Evolutionary conservation across 805 yeast species (phyloP), one percentile per base, ranked within the genome.

Genomic region (Cyberlindnera subsufficiens): DNA sequence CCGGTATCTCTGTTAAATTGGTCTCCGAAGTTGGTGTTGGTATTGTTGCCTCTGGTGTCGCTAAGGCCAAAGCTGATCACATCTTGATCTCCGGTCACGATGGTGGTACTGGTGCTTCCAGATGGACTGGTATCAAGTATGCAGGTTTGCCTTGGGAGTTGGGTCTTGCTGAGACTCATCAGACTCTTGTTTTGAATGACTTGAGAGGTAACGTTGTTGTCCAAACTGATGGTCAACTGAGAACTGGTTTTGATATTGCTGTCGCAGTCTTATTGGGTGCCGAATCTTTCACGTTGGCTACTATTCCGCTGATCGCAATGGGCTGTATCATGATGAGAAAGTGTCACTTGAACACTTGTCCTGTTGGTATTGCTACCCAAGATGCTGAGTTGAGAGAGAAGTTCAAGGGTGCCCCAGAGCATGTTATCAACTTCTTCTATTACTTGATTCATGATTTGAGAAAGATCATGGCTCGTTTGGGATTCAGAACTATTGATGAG

Each of bases 91-190:
- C 96, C 47, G 98, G 98, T 59, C 97, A 95, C 61, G 98, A 91
- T 67, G 99, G 99, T 78, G 99, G 99, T 72, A 91, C 99, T 45
- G 99, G 99, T 81, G 99, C 99, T 46, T 91, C 96, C 46, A 80
- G 95, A 65, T 87, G 95, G 88, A 90, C 97, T 17, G 93, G 96
- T 63, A 89, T 91, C 63, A 90, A 90, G 65, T 82, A 90, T 63
- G 96, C 99, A 45, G 98, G 99, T 67, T 75, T 91, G 53, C 98
- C 99, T 38, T 91, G 99, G 99, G 99, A 91, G 67, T 77, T 91
- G 56, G 99, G 99, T 61, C 76, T 91, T 50, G 98, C 98, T 45
- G 99, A 91, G 71, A 85, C 98, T 17, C 99, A 91, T 63, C 99
- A 91, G 72, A 93, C 99, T 22, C 74, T 91, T 58, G 99, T 91